Evolutionary conservation across 2,329 filamentous ascomycete genomes (phyloP), one percentile per base, ranked within the genome.

Genomic region (Cercospora sp.): DNA sequence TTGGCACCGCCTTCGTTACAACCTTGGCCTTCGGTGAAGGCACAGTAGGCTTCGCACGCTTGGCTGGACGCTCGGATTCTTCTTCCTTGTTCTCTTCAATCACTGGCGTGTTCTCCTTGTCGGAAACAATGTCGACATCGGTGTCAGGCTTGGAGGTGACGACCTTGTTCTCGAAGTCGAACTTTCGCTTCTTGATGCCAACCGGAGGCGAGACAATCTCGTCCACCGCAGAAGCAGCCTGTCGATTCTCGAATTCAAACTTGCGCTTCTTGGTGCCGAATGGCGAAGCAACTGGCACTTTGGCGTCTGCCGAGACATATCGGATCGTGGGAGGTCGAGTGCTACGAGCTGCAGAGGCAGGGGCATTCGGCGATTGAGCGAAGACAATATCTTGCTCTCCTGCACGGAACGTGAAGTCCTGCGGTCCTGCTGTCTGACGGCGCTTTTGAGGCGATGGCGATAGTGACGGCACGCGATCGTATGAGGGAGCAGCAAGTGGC

Each of bases 321-420:
- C 82, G 78, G 23, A 84, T 83, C 64, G 80, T 78, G 31, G 81
- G 66, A 8, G 68, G 66, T 5, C 72, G 79, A 66, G 82, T 82
- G 18, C 69, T 69, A 26, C 63, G 71, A 6, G 76, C 60, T 33
- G 67, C 68, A 36, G 69, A 67, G 28, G 71, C 68, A 31, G 71
- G 74, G 23, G 76, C 76, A 6, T 78, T 76, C 5, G 78, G 75
- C 6, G 76, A 76, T 13, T 79, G 76, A 13, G 78, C 79, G 66
- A 85, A 85, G 26, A 78, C 77, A 69, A 85, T 81, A 20, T 77
- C 75, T 63, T 80, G 79, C 36, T 68, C 68, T 68, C 79, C 80
- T 28, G 82, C 80, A 68, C 82, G 77, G 78, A 86, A 84, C 5
- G 82, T 85, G 74, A 85, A 85, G 65, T 82, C 78, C 26, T 78